Base-by-base conservation (phyloP, 257 asterid genomes). In the Lithospermum erythrorhizon region DNA sequence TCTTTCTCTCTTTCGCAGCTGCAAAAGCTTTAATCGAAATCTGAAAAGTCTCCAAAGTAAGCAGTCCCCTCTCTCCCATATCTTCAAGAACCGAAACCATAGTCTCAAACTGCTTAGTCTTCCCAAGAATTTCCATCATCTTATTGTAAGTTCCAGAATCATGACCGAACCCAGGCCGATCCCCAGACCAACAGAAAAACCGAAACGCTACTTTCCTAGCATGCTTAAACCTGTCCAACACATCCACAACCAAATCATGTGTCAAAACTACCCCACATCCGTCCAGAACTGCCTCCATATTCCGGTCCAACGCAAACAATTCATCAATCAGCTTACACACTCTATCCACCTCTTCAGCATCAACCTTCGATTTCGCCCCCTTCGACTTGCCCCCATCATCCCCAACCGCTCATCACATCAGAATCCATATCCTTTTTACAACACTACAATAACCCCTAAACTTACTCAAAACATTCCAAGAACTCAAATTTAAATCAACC, bases 201-300 rank as follows among this genome's bases (percentile, higher is more conserved):
- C 95, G 75, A 79, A 86, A 86, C 2, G 97, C 97, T 9, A 95
- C 95, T 68, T 86, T 91, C 17, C 94, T 58, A 29, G 98, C 98
- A 75, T 81, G 90, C 72, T 83, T 86, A 71, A 81, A 91, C 68
- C 90, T 81, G 58, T 76, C 76, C 66, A 91, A 65, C 32, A 91
- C 97, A 58, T 76, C 80, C 57, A 88, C 74, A 57, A 91, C 94
- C 78, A 91, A 68, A 29, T 80, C 95, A 72, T 79, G 87, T 60
- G 81, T 81, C 68, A 91, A 58, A 65, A 68, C 47, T 57, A 86
- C 20, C 62, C 81, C 78, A 61, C 87, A 86, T 71, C 83, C 95
- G 71, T 88, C 87, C 71, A 91, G 77, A 65, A 88, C 83, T 1
- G 83, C 94, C 79, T 86, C 98, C 97, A 86, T 88, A 62, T 87